Evolutionary conservation across 2,329 filamentous ascomycete genomes (phyloP), one percentile per base, ranked within the genome.

Genomic region (Uncinocarpus reesii): DNA sequence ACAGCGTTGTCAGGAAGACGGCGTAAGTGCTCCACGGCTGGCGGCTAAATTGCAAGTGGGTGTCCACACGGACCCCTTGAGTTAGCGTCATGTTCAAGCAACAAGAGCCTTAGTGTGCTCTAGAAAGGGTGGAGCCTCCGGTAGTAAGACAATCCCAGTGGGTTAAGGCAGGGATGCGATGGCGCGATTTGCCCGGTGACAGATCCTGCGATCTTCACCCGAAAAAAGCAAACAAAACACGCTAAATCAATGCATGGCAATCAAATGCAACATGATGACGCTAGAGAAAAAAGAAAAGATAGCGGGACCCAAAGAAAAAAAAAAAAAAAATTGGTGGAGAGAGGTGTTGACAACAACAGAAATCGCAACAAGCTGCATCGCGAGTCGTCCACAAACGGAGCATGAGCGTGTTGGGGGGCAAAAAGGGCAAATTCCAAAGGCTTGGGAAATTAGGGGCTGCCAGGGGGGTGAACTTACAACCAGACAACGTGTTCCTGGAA

Each of bases 11-110:
- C 62, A 95, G 73, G 69, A 95, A 86, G 52, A 95, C 80, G 43
- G 90, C 87, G 65, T 95, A 96, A 10, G 86, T 85, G 68, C 84
- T 94, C 88, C 89, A 96, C 42, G 80, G 83, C 65, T 95, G 90
- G 61, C 86, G 86, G 59, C 89, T 95, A 58, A 52, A 40, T 16
- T 42, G 28, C 35, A 13, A 38, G 43, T 47, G 40, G 50, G 32
- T 42, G 43, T 37, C 42, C 52, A 53, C 51, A 57, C 49, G 52
- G 51, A 55, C 52, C 48, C 50, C 36, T 28, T 49, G 40, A 37
- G 58, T 65, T 62, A 65, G 62, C 52, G 43, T n/a, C n/a, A n/a
- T n/a, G n/a, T 57, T 18, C 43, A 41, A 41, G 38, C 21, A 51
- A 41, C 38, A 28, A 41, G 7, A 21, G 36, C 36, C 36, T 40